Evolutionary conservation across 306 rosid species (phyloP).

Genomic region (Herpetospermum pedunculosum): DNA sequence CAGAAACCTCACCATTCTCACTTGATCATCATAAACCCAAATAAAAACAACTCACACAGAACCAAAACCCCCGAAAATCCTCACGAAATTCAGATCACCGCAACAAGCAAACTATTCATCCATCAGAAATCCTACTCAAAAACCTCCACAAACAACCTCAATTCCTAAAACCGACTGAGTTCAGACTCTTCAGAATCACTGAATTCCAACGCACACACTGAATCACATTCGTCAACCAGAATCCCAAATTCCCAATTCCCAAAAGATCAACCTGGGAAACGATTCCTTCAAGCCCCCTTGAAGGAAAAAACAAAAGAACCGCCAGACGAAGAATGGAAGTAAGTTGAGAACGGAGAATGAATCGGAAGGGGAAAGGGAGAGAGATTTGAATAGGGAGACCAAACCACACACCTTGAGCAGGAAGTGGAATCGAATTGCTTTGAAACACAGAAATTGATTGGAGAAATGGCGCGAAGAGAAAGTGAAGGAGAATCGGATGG

Average conservation of each 20-base stretch:
- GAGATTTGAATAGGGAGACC: background rate
- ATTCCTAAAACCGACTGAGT: background rate
- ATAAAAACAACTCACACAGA: background rate
- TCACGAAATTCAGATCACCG: background rate
- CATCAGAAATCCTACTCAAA: background rate
- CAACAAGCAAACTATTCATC: background rate
- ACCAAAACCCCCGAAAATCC: background rate
- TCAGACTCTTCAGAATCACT: constrained; percentile 1
- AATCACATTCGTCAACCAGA: background rate
- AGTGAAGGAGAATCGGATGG: background rate
- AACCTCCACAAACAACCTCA: background rate
- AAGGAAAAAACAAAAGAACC: background rate
- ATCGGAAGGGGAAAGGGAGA: background rate
- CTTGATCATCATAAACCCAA: constrained; percentile 38
- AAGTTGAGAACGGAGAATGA: background rate
- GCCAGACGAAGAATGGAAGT: background rate
- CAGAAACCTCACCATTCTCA: constrained; percentile 75
- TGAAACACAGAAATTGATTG: background rate
- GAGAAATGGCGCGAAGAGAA: background rate
- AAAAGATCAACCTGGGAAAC: background rate
- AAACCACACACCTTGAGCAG: background rate
- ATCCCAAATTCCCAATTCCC: too few species aligned
- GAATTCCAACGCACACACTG: background rate
- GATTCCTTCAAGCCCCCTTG: background rate
- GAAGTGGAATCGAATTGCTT: background rate